phyloP scores from a whole-genome alignment of 2,329 filamentous ascomycete genomes.

The Chalaropsis thielavioides region DNA sequence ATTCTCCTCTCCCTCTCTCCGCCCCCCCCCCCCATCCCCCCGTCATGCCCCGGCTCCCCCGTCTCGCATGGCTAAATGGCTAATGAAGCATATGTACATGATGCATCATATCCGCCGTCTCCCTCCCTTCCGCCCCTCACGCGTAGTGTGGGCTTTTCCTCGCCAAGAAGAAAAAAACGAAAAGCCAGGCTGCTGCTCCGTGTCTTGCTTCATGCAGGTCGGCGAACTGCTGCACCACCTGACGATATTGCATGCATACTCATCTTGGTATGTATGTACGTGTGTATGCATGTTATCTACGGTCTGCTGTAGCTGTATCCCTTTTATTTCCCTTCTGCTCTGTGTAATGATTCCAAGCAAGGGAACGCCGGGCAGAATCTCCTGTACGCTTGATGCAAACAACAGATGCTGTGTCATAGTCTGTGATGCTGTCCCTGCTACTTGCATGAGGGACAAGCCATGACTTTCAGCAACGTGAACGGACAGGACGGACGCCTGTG shows the following conservation, averaged over 20 bases:
- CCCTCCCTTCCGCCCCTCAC: background rate
- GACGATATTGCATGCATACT: background rate
- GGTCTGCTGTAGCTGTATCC: background rate
- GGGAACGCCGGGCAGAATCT: background rate
- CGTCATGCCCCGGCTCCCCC: background rate
- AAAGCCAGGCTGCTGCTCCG: background rate
- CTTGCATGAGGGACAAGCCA: too few relatives aligned
- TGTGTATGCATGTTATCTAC: background rate
- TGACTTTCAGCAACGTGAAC: too few relatives aligned
- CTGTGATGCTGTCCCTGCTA: too few relatives aligned
- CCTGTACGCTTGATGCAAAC: background rate
- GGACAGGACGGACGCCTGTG: background rate
- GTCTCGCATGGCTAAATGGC: background rate
- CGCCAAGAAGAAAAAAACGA: background rate
- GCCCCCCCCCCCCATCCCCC: background rate
- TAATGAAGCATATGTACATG: background rate
- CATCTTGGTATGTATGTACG: background rate
- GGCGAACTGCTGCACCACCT: constrained; percentile 1
- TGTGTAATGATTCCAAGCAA: background rate
- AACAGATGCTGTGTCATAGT: background rate
- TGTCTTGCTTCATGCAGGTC: background rate
- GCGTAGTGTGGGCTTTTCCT: background rate
- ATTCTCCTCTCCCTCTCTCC: background rate
- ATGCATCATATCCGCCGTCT: background rate
- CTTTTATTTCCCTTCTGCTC: background rate